These are phyloP conservation scores for Aspergillus oerlinghausenensis DNA, from an alignment of 2,329 filamentous ascomycete genomes.

Conservation along the genomic window DNA sequence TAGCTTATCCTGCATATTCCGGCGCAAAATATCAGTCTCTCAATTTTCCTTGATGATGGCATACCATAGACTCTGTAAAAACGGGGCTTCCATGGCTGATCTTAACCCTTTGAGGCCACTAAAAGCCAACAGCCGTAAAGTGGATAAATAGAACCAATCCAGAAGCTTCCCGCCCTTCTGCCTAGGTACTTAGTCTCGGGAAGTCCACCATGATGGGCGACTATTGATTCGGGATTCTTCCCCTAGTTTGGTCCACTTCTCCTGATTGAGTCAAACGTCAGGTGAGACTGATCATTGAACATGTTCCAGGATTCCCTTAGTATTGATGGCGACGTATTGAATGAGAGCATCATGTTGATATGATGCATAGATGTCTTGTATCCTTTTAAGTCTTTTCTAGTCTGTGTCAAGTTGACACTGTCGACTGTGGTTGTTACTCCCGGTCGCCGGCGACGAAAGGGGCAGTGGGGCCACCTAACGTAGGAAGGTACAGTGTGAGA, in stretches of 20 bases:
- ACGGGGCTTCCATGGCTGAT: neutral
- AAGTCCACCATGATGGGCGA: constrained; percentile 9
- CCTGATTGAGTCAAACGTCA: constrained; percentile 14
- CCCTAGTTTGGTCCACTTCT: constrained; percentile 9
- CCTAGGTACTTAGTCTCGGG: constrained; percentile 8
- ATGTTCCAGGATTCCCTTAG: neutral
- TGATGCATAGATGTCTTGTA: neutral
- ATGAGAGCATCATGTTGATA: neutral
- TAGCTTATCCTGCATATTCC: neutral
- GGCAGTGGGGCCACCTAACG: constrained; percentile 10
- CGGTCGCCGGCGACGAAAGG: constrained; percentile 15
- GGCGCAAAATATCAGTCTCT: neutral
- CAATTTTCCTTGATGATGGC: neutral
- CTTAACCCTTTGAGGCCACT: neutral
- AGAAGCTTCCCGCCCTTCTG: constrained; percentile 8
- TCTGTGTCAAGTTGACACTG: neutral
- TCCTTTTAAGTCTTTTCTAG: constrained; percentile 1
- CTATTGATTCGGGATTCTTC: constrained; percentile 11
- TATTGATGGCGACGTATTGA: neutral
- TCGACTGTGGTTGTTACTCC: constrained; percentile 1
- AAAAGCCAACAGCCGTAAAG: neutral
- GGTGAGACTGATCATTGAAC: constrained; percentile 1
- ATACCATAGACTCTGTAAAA: neutral
- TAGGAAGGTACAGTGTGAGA: constrained; percentile 2
- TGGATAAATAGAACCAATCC: constrained; percentile 11